Base-by-base conservation (phyloP, 2,329 filamentous ascomycete species). In the Scytalidium lignicola region DNA sequence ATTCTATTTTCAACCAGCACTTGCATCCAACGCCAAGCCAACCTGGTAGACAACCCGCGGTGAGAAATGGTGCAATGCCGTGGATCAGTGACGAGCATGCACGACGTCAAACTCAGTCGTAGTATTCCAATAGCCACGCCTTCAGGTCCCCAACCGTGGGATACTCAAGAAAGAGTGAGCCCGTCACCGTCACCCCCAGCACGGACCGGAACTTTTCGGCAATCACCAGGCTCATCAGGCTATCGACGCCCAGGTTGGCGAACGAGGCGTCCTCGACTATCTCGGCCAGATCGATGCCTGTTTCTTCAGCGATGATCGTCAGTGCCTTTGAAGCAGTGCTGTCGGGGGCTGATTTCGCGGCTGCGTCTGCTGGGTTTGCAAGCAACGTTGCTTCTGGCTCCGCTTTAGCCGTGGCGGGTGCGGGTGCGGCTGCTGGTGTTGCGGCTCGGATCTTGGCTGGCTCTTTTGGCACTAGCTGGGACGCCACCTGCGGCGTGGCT, bases 101-200 rank as follows among this genome's bases (percentile, higher is more conserved):
- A n/a, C n/a, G n/a, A n/a, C n/a, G n/a, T n/a, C n/a, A n/a, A n/a
- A 42, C 18, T 41, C 39, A 53, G 58, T 58, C 53, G 21, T 55
- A 61, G 47, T 63, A 62, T 47, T 65, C 60, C 28, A 47, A 47
- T 41, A 67, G 41, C 62, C 61, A 67, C 1, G 39, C 47, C 32
- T 54, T 53, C 42, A 70, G 44, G 20, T 66, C 63, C 2, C 59
- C 59, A 19, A 70, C 55, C 5, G 63, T 67, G 10, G 64, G 61
- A 43, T 62, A 67, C 46, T 71, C 67, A 3, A 66, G 45, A 48
- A 71, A 70, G 13, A 69, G 46, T 15, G 57, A 57, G 6, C 58
- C 59, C 3, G 43, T 51, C 23, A 67, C 55, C 3, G 50, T 54
- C 3, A 68, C 47, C 7, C 58, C 60, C 7, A 69, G 54, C 47